Percentiles rank a stretch among this genome's conserved stretches.
These are phyloP conservation scores for Paxillus rubicundulus DNA, from an alignment of 768 basidiomycete genomes.

Conservation along the genomic window DNA sequence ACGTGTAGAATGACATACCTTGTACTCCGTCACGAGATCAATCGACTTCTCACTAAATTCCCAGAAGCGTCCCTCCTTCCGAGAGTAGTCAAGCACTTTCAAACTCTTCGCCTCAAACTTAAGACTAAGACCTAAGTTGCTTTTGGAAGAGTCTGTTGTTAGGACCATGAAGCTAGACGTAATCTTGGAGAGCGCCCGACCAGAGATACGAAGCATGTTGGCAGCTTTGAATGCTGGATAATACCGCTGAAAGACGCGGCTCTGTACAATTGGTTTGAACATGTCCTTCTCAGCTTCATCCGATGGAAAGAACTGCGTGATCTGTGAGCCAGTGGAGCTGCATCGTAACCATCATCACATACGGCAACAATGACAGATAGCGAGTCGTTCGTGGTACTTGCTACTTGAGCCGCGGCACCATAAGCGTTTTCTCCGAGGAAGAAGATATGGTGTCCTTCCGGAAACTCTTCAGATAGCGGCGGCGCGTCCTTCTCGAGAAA, in stretches of 20 bases:
- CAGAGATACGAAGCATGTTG: conserved; percentile 68
- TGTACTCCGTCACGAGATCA: conserved; percentile 82
- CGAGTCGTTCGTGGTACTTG: conserved; percentile 61
- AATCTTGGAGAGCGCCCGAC: conserved; percentile 82
- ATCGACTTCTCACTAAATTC: conserved; percentile 91
- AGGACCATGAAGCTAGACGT: conserved; percentile 93
- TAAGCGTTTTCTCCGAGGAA: conserved; percentile 95
- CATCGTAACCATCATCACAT: conserved; percentile 16
- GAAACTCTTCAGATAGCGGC: conserved; percentile 84
- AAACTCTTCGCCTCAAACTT: conserved; percentile 94
- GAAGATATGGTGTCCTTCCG: conserved; percentile 86
- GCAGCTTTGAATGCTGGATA: conserved; percentile 77
- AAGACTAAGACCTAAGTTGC: conserved; percentile 88
- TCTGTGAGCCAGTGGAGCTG: conserved; percentile 1
- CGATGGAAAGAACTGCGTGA: conserved; percentile 75
- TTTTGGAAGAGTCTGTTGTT: conserved; percentile 70
- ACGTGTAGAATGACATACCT: conserved; percentile 39
- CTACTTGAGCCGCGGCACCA: conserved; percentile 92
- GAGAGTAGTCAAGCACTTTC: conserved; percentile 91
- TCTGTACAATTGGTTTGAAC: conserved; percentile 66
- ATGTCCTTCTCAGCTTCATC: conserved; percentile 77
- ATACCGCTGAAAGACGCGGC: conserved; percentile 55
- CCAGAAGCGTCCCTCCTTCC: conserved; percentile 83
- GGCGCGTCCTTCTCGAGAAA: conserved; percentile 80
- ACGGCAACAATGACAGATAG: conserved; percentile 90